Conservation (phyloP, 2,329 filamentous ascomycete genomes). For the Corynespora cassiicola region DNA sequence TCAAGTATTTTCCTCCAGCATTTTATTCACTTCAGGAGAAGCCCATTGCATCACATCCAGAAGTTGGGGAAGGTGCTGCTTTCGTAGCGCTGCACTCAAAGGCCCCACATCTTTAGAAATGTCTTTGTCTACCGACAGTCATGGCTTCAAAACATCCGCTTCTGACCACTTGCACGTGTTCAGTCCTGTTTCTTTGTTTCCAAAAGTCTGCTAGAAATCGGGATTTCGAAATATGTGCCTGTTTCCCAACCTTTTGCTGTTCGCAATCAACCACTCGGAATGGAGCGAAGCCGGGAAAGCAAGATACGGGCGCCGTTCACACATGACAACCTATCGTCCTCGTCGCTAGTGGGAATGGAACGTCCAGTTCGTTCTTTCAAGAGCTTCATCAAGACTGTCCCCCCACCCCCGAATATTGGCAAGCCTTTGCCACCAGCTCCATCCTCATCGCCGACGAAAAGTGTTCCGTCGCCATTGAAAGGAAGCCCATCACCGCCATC, state of each 20-base stretch:
- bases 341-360: constrained; percentile 41
- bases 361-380: constrained; percentile 39
- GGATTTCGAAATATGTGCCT: constrained; percentile 11
- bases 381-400: constrained; percentile 32
- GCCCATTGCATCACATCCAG: too few relatives aligned
- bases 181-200: constrained; percentile 34
- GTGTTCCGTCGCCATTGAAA: constrained; percentile 3
- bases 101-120: constrained; percentile 6
- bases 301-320: constrained; percentile 30
- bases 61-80: constrained; percentile 5
- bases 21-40: too few relatives aligned
- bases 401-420: constrained; percentile 19
- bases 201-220: constrained; percentile 36
- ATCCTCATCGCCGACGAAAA: constrained; percentile 2
- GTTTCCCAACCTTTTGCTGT: constrained; percentile 16
- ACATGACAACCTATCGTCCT: constrained; percentile 26
- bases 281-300: constrained; percentile 23
- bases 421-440: constrained; percentile 37
- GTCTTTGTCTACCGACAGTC: constrained; percentile 33
- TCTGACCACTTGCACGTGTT: constrained; percentile 27
- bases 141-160: constrained; percentile 18
- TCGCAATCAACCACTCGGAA: constrained; percentile 29
- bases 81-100: constrained; percentile 22
- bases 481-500: constrained; percentile 7
- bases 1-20: too few relatives aligned